Evolutionary conservation across 140 eudicot species (phyloP), one percentile per base, ranked within the genome.

Genomic region (Ambrosia hybrid): DNA sequence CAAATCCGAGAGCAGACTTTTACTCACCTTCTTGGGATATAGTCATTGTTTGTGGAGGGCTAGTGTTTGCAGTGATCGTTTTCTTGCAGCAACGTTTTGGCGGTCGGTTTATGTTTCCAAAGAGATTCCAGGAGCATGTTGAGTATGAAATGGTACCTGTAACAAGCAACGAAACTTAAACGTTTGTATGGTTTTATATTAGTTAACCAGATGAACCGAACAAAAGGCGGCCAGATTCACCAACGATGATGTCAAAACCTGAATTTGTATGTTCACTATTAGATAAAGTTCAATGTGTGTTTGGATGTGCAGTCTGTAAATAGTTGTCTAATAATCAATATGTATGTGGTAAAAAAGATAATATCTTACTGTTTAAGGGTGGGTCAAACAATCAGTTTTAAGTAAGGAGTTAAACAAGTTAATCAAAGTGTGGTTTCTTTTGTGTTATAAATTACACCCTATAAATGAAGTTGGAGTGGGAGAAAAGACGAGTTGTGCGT

Each of bases 11-110:
- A 48, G 80, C 84, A 14, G 90, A 78, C 52, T 80, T 77, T 36
- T 91, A 88, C 84, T 83, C 96, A 10, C 73, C 86, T 34, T 83
- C 70, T 49, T 85, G 90, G 97, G 92, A 91, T 72, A 70, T 86
- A 9, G 41, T 67, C n/a, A 88, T 91, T 53, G 81, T 76, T 49
- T 76, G 80, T 71, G 90, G 80, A 37, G 79, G 87, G 12, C 0
- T 88, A 0, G 63, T 74, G 72, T 81, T 88, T 58, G 92, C 77
- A 0, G 84, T 67, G 16, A 66, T 84, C 43, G 41, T 85, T 30
- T 80, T 56, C 81, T 65, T 91, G 75, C 97, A 91, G 82, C 97
- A 91, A 76, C 37, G 60, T 12, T 81, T 73, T 76, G 97, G 95
- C 5, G 92, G 95, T 13, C 88, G 92, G 0, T 85, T 79, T 51